Base-by-base conservation (phyloP, 768 basidiomycete species). In the Calocybe gangraenosa region DNA sequence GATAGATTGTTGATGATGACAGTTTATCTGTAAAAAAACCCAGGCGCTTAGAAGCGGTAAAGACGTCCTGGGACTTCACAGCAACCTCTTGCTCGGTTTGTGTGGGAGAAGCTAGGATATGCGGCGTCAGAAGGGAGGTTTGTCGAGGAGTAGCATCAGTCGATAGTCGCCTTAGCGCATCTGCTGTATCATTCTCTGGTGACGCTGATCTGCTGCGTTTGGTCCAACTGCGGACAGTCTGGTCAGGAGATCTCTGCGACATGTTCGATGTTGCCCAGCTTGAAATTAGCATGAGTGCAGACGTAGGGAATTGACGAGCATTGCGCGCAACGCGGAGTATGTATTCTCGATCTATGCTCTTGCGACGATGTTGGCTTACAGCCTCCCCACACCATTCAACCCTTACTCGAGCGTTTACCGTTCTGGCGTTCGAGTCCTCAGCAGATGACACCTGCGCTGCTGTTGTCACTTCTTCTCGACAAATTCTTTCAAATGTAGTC, bases 361-460 rank as follows among this genome's bases (percentile, higher is more conserved):
- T n/a, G n/a, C n/a, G n/a, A 28, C 25, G 25, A 28, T 11, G 25
- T 28, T 11, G 5, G 11, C 11, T 37, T n/a, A 35, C 34, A 35
- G 14, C 7, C n/a, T n/a, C n/a, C 25, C 25, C 6, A 28, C 25
- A 28, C 5, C 11, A 11, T 28, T 28, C n/a, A 35, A 18, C 34
- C 5, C 42, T 28, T 22, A 20, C 46, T 21, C 62, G 63, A 23
- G 42, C 41, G 18, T 81, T 88, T 57, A 86, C 79, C 1, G 81
- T 89, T 11, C 74, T 90, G 7, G 86, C 80, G 7, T 57, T 95
- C 30, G 93, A 96, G 64, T 84, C 85, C 1, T 93, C 91, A 10
- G 92, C 92, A 11, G 95, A 99, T 62, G 96, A 98, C 59, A 89
- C 92, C 1, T 95, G 92, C 55, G 91, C 84, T 13, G 87, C 94